phyloP scores from a whole-genome alignment of 202 grass and related monocot genomes.

The Dendrocalamus latiflorus region DNA sequence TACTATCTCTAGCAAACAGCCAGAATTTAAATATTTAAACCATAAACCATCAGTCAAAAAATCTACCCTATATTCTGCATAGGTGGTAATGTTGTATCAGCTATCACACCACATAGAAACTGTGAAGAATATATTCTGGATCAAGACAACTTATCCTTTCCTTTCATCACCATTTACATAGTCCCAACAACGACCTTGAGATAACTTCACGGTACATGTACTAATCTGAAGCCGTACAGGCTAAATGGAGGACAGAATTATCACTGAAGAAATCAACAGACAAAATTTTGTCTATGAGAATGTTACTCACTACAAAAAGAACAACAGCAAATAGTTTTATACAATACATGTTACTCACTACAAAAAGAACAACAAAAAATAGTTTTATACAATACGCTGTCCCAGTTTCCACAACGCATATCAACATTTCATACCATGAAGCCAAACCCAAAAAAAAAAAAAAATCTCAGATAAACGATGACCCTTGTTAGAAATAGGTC shows the following conservation, averaged over 20 bases:
- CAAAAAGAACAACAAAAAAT: neutral
- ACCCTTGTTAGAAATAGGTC: conserved; percentile 8
- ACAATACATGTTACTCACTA: too few species aligned
- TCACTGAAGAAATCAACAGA: neutral
- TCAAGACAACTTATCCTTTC: too few species aligned
- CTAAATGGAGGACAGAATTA: neutral
- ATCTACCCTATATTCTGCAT: too few species aligned
- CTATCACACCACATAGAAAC: too few species aligned
- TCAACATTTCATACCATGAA: conserved; percentile 12
- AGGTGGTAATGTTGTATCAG: too few species aligned
- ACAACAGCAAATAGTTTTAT: too few species aligned
- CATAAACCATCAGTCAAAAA: too few species aligned
- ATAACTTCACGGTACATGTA: neutral
- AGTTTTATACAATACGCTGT: conserved; percentile 22
- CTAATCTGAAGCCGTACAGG: neutral
- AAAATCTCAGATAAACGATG: neutral
- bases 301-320: too few species aligned
- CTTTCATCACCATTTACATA: too few species aligned
- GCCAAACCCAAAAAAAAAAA: neutral
- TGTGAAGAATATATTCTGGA: too few species aligned
- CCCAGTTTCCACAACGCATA: neutral
- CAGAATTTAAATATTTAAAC: too few species aligned
- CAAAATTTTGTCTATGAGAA: neutral
- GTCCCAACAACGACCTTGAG: neutral
- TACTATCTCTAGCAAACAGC: too few species aligned